Evolutionary conservation across 1,139 yeast genomes (phyloP).

Genomic region (Suhomyces wounanorum): DNA sequence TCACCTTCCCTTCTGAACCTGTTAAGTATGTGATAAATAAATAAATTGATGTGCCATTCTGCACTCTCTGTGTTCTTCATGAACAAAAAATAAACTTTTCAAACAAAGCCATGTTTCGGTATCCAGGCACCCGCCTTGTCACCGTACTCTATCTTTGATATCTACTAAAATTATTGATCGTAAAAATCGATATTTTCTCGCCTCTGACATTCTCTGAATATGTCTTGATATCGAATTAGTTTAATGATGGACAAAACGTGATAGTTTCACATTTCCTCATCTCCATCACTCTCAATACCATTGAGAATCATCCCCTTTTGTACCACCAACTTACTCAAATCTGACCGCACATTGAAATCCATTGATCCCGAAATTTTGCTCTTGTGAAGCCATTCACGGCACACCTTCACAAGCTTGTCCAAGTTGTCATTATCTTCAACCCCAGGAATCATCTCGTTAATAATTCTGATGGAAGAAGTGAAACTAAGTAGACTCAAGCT

Average conservation of each 20-base stretch:
- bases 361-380: conserved; percentile 22
- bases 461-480: conserved; percentile 33
- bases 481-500: conserved; percentile 28
- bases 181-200: background rate
- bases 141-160: background rate
- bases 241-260: background rate
- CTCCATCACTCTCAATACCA: conserved; percentile 26
- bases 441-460: conserved; percentile 27
- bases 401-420: conserved; percentile 31
- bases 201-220: background rate
- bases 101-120: background rate
- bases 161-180: background rate
- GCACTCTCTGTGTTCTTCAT: background rate
- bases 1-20: background rate
- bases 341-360: conserved; percentile 28
- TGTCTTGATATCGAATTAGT: background rate
- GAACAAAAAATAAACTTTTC: background rate
- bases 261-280: conserved; percentile 12
- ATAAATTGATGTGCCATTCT: background rate
- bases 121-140: background rate
- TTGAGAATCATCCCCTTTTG: conserved; percentile 37
- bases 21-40: background rate
- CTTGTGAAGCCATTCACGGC: conserved; percentile 38
- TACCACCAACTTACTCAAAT: conserved; percentile 35
- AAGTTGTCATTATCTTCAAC: conserved; percentile 26